These are phyloP conservation scores for Phytophthora aleatoria DNA, from an alignment of 352 stramenopile genomes.

Conservation along the genomic window DNA sequence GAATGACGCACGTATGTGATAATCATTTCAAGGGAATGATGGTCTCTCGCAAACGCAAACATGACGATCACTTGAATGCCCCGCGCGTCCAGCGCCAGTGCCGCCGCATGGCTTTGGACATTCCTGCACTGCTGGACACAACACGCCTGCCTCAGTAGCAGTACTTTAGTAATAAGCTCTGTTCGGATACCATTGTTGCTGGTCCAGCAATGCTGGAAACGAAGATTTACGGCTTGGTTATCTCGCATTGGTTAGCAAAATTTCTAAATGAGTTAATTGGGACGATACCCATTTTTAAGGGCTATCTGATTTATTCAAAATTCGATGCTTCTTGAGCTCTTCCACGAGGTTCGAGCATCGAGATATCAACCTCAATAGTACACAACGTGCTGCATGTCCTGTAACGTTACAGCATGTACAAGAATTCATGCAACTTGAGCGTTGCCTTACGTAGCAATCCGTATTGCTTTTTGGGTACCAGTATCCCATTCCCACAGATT, in stretches of 20 bases:
- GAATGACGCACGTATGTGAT: constrained; percentile 23
- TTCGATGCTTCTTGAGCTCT: too few relatives aligned
- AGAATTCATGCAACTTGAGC: too few relatives aligned
- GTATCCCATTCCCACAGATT: neutral
- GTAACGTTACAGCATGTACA: too few relatives aligned
- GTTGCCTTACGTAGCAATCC: too few relatives aligned
- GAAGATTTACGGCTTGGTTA: neutral
- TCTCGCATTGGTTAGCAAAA: constrained; percentile 3
- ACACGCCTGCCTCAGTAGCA: neutral
- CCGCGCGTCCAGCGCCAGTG: neutral
- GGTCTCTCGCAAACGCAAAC: constrained; percentile 9
- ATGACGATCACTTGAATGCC: constrained; percentile 7
- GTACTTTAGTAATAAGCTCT: neutral
- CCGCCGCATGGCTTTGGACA: neutral
- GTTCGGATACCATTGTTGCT: neutral
- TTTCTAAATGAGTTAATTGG: constrained; percentile 12
- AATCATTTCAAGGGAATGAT: constrained; percentile 22
- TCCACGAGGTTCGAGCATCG: too few relatives aligned
- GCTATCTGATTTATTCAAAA: too few relatives aligned
- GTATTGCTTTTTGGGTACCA: too few relatives aligned
- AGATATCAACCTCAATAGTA: too few relatives aligned
- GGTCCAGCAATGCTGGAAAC: neutral
- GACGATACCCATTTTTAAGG: too few relatives aligned
- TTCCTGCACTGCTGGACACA: neutral
- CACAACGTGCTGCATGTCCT: too few relatives aligned